Evolutionary conservation across 2,329 filamentous ascomycete genomes (phyloP).

Genomic region (Didymella lethalis): DNA sequence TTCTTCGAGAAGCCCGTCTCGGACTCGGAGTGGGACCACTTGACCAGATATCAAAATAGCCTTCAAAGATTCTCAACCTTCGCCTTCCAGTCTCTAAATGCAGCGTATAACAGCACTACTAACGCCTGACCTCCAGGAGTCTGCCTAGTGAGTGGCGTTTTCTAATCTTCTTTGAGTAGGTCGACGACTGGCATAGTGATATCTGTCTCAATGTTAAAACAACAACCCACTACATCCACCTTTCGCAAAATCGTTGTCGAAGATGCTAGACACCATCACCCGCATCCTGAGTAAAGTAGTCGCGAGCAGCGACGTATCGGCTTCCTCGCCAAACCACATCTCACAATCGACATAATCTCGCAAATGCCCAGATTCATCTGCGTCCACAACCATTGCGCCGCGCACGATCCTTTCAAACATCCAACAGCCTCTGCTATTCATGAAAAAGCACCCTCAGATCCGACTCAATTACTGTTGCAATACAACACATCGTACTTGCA

Average conservation of each 20-base stretch:
- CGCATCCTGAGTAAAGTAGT: conserved; percentile 58
- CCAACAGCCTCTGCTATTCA: conserved; percentile 35
- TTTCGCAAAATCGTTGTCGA: conserved; percentile 49
- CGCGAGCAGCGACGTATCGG: conserved; percentile 58
- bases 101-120: conserved; percentile 54
- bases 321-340: conserved; percentile 58
- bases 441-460: conserved; percentile 17
- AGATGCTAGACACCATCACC: conserved; percentile 50
- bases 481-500: conserved; percentile 2
- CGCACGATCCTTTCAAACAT: conserved; percentile 52
- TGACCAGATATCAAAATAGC: neutral
- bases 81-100: conserved; percentile 52
- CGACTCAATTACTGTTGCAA: conserved; percentile 54
- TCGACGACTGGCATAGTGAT: conserved; percentile 54
- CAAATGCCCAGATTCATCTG: conserved; percentile 51
- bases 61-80: neutral
- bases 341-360: conserved; percentile 58
- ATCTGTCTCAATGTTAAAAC: conserved; percentile 49
- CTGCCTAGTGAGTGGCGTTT: conserved; percentile 34
- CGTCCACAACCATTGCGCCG: conserved; percentile 45
- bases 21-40: conserved; percentile 3
- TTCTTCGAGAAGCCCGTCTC: conserved; percentile 14
- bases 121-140: conserved; percentile 51
- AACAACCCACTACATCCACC: conserved; percentile 46
- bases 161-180: conserved; percentile 28